A percentile compares a stretch with the other conserved stretches of the same genome.
Conservation (phyloP, 1,284 basidiomycete genomes). For the Phellinidium pouzarii region DNA sequence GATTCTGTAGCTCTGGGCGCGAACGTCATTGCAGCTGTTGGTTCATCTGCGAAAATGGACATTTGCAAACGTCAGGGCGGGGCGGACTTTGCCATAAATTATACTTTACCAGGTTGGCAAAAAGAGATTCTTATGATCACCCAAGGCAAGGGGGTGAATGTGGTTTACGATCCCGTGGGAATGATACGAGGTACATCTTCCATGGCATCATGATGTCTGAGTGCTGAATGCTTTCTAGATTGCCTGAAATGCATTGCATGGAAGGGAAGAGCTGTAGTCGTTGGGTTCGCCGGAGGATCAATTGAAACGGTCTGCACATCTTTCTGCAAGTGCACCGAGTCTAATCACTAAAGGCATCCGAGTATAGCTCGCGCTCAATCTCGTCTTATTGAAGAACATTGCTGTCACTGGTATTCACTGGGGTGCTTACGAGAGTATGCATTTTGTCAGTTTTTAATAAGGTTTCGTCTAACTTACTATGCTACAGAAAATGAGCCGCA, state of each 20-base stretch:
- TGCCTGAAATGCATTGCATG: conserved; percentile 89
- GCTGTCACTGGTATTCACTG: conserved; percentile 79
- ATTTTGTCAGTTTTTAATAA: neutral
- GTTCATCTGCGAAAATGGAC: conserved; percentile 62
- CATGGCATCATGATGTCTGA: conserved; percentile 6
- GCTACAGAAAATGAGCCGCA: conserved; percentile 58
- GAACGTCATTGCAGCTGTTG: conserved; percentile 74
- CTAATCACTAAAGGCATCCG: neutral
- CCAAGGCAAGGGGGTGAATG: conserved; percentile 76
- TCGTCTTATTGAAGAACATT: conserved; percentile 84
- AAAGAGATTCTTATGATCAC: conserved; percentile 60
- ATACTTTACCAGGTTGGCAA: conserved; percentile 65
- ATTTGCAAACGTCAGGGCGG: conserved; percentile 58
- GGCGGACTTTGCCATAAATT: conserved; percentile 66
- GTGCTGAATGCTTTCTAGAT: conserved; percentile 38
- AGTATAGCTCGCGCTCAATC: conserved; percentile 73
- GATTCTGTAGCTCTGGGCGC: conserved; percentile 40
- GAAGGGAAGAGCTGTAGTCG: conserved; percentile 87
- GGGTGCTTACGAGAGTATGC: conserved; percentile 71
- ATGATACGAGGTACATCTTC: conserved; percentile 52
- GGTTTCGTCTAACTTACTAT: neutral
- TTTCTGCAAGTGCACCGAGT: neutral
- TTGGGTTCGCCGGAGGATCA: conserved; percentile 84
- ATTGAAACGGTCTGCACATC: conserved; percentile 73
- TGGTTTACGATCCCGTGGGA: conserved; percentile 89